Evolutionary conservation across 1,284 basidiomycete species (phyloP).

Genomic region (Phellopilus nigrolimitatus): DNA sequence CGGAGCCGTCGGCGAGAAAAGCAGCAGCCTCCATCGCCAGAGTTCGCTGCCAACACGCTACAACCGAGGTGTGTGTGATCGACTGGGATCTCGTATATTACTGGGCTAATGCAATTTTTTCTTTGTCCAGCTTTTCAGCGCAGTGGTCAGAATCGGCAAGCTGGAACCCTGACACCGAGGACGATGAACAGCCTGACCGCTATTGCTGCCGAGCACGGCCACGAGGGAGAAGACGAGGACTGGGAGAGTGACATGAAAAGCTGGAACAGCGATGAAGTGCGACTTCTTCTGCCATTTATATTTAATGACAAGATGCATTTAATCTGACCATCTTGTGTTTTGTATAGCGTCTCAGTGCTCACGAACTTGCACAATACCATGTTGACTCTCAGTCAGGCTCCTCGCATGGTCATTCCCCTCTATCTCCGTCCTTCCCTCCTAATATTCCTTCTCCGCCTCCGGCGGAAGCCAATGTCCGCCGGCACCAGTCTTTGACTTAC

Average conservation of each 20-base stretch:
- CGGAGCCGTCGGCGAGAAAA: constrained; percentile 77
- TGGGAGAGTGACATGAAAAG: constrained; percentile 69
- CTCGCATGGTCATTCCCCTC: constrained; percentile 39
- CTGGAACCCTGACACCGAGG: constrained; percentile 61
- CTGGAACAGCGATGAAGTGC: constrained; percentile 54
- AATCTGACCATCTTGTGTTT: background rate
- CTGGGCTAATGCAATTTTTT: constrained; percentile 24
- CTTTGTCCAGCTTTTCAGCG: constrained; percentile 27
- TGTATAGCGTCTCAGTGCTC: constrained; percentile 24
- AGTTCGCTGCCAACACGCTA: constrained; percentile 76
- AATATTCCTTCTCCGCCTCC: constrained; percentile 65
- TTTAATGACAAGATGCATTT: constrained; percentile 13
- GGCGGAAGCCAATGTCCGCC: constrained; percentile 60
- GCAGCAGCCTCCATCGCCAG: constrained; percentile 66
- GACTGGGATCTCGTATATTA: constrained; percentile 20
- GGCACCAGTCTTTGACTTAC: constrained; percentile 75
- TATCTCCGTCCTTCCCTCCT: constrained; percentile 54
- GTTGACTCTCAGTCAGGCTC: constrained; percentile 43
- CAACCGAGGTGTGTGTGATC: constrained; percentile 54
- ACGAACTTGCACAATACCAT: constrained; percentile 40
- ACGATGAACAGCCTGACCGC: constrained; percentile 76
- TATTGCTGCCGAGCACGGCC: constrained; percentile 57
- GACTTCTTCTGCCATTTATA: constrained; percentile 8
- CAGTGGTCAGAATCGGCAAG: constrained; percentile 38
- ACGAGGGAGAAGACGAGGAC: constrained; percentile 79